Evolutionary conservation across 2,329 filamentous ascomycete species (phyloP).

Genomic region (Rugonectria rugulosa): DNA sequence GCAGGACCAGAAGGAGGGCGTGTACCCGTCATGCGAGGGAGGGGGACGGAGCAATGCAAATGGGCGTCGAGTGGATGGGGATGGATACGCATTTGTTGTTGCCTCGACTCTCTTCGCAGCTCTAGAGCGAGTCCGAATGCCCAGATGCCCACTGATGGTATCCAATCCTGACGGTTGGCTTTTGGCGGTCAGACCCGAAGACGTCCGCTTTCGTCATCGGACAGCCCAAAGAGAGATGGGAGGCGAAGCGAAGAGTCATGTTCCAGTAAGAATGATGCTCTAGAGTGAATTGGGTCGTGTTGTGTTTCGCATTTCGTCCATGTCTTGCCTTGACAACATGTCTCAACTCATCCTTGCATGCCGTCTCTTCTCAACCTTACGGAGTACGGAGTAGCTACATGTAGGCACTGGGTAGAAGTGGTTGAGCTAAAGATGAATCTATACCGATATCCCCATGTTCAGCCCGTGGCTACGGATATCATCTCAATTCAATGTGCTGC

Average conservation of each 20-base stretch:
- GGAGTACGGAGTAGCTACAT: not conserved
- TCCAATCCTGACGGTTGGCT: constrained; percentile 22
- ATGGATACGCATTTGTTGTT: constrained; percentile 18
- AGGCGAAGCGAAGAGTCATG: not conserved
- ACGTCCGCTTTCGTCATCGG: constrained; percentile 28
- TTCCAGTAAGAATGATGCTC: too few relatives aligned
- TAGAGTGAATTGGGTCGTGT: too few relatives aligned
- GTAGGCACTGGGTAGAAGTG: too few relatives aligned
- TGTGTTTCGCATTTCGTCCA: constrained; percentile 7
- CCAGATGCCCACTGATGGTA: constrained; percentile 19
- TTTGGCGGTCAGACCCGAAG: constrained; percentile 40
- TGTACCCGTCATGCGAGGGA: constrained; percentile 30
- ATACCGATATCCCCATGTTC: not conserved
- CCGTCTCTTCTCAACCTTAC: not conserved
- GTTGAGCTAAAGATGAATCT: too few relatives aligned
- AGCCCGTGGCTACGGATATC: not conserved
- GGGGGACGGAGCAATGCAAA: constrained; percentile 12
- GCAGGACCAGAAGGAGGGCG: constrained; percentile 24
- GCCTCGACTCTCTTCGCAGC: constrained; percentile 13
- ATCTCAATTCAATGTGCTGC: not conserved
- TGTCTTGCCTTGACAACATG: not conserved
- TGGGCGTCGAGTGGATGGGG: constrained; percentile 25
- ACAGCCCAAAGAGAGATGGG: constrained; percentile 8
- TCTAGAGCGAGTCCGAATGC: not conserved
- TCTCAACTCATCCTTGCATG: not conserved